Evolutionary conservation across 2,329 filamentous ascomycete genomes (phyloP).

Genomic region (Fonsecaea pedrosoi): DNA sequence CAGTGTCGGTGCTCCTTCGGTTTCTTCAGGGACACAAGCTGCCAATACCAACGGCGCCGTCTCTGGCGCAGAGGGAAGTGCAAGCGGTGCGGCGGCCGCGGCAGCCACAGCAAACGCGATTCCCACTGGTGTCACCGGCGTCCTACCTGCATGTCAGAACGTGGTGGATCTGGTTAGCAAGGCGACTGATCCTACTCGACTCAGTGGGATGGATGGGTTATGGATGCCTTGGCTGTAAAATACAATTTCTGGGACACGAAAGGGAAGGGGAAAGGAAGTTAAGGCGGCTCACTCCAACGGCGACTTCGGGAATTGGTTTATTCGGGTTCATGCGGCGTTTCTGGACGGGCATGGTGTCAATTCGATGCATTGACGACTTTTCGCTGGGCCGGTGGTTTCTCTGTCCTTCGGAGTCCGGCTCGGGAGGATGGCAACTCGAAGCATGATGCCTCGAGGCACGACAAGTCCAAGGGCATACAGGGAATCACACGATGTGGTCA

Average conservation of each 20-base stretch:
- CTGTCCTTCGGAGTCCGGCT: neutral
- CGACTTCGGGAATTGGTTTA: neutral
- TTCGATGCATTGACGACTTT: neutral
- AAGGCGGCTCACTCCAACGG: neutral
- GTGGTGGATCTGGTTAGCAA: constrained; percentile 93
- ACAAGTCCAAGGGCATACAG: neutral
- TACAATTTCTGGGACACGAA: neutral
- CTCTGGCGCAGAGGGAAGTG: constrained; percentile 13
- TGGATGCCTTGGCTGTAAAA: constrained; percentile 93
- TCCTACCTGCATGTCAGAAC: constrained; percentile 93
- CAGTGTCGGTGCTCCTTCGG: constrained; percentile 22
- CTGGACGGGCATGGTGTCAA: neutral
- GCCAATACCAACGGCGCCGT: constrained; percentile 8
- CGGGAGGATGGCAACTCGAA: neutral
- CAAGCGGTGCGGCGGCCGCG: constrained; percentile 1
- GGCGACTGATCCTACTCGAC: constrained; percentile 87
- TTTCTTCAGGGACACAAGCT: constrained; percentile 1
- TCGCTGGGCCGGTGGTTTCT: neutral
- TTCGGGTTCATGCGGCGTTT: neutral
- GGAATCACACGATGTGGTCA: neutral
- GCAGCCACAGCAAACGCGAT: neutral
- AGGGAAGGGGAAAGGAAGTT: neutral
- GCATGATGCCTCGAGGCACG: neutral
- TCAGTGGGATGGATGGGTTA: constrained; percentile 86
- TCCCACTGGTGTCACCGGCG: constrained; percentile 51